Percentiles rank a stretch among this genome's conserved stretches.
Evolutionary conservation across 2,329 filamentous ascomycete species (phyloP).

Genomic region (Exophiala phaeomuriformis): DNA sequence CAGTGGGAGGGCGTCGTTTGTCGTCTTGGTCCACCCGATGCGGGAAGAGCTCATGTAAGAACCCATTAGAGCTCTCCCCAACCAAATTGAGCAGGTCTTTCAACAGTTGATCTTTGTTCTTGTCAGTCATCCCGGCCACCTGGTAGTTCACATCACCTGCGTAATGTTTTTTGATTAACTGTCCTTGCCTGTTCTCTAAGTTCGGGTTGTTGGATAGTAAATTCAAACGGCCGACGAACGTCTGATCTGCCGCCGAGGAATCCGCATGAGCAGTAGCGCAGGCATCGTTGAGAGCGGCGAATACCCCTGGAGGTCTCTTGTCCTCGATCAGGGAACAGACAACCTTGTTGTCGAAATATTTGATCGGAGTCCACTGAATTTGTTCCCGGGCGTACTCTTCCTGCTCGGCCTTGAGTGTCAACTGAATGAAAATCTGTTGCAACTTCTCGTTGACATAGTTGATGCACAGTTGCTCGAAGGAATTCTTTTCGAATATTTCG

Average conservation of each 20-base stretch:
- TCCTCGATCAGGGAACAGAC: slow-evolving; percentile 97
- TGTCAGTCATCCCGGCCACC: slow-evolving; percentile 95
- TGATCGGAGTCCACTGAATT: slow-evolving; percentile 98
- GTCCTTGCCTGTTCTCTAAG: slow-evolving; percentile 83
- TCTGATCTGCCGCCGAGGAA: slow-evolving; percentile 85
- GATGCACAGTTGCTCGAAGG: slow-evolving; percentile 97
- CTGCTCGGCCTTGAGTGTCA: slow-evolving; percentile 93
- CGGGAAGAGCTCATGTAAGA: slow-evolving; percentile 84
- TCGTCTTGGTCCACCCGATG: slow-evolving; percentile 93
- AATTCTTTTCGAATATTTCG: slow-evolving; percentile 98
- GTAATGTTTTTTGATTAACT: slow-evolving; percentile 98
- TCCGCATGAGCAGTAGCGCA: slow-evolving; percentile 98
- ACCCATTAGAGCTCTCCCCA: slow-evolving; percentile 72
- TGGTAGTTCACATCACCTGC: slow-evolving; percentile 94
- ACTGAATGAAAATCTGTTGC: slow-evolving; percentile 97
- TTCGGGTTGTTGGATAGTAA: slow-evolving; percentile 81
- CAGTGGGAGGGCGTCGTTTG: slow-evolving; percentile 84
- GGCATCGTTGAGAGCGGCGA: slow-evolving; percentile 93
- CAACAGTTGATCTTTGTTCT: slow-evolving; percentile 95
- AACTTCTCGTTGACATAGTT: slow-evolving; percentile 99
- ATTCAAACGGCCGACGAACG: slow-evolving; percentile 88
- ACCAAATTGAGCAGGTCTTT: slow-evolving; percentile 90
- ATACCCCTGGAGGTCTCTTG: slow-evolving; percentile 79
- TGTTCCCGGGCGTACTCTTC: slow-evolving; percentile 94
- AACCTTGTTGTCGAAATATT: slow-evolving; percentile 99